Evolutionary conservation across 768 basidiomycete genomes (phyloP).

Genomic region (Pleurotus platypus): DNA sequence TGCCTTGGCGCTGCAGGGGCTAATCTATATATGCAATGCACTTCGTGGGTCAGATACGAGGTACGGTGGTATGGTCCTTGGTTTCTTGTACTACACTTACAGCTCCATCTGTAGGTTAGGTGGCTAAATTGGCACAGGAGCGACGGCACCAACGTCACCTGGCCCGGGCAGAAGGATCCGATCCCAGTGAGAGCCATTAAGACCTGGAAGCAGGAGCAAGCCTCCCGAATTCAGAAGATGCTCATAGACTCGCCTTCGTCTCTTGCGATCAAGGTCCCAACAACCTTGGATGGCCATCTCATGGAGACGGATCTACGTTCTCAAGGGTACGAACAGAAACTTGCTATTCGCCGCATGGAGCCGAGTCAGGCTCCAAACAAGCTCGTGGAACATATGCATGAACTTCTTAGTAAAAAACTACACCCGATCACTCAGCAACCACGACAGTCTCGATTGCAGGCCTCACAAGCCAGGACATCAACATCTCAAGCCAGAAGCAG

Average conservation of each 20-base stretch:
- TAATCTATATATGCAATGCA: not conserved
- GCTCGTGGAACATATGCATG: conserved; percentile 17
- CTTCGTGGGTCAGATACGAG: conserved; percentile 24
- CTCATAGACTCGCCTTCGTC: conserved; percentile 22
- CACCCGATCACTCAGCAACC: not conserved
- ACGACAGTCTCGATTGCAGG: no score
- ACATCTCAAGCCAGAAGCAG: not conserved
- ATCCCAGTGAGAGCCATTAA: conserved; percentile 14
- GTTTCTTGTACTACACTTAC: not conserved
- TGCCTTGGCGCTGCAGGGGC: not conserved
- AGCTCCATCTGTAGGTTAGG: conserved; percentile 31
- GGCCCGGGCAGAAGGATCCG: conserved; percentile 27
- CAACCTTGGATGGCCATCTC: conserved; percentile 39
- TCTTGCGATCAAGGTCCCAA: conserved; percentile 35
- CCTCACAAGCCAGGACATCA: not conserved
- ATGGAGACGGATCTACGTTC: conserved; percentile 36
- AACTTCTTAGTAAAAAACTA: conserved; percentile 14
- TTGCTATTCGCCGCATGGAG: conserved; percentile 12
- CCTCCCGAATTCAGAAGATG: conserved; percentile 27
- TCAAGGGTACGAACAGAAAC: conserved; percentile 46
- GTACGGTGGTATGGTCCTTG: conserved; percentile 12
- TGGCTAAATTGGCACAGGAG: conserved; percentile 50
- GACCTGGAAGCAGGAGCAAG: conserved; percentile 27
- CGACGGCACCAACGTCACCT: conserved; percentile 55
- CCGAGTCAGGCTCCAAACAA: not conserved